Evolutionary conservation across 2,329 filamentous ascomycete genomes (phyloP).

Genomic region (Botryotinia convoluta): DNA sequence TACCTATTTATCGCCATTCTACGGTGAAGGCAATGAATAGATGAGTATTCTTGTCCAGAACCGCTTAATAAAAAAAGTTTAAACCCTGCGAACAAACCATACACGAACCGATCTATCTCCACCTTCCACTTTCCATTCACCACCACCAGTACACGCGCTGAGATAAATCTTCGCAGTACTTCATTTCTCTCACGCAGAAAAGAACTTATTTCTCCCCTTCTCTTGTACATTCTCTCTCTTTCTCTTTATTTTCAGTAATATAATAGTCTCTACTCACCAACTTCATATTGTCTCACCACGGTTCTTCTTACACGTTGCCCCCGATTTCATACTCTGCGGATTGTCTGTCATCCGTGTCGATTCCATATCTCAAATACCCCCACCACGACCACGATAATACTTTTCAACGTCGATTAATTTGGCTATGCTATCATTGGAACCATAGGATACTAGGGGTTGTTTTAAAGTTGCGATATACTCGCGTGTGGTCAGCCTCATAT

Average conservation of each 20-base stretch:
- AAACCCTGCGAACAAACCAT: not conserved
- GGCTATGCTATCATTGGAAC: slow-evolving; percentile 30
- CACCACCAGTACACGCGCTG: slow-evolving; percentile 4
- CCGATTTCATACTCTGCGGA: slow-evolving; percentile 3
- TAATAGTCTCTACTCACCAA: slow-evolving; percentile 5
- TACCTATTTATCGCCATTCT: not conserved
- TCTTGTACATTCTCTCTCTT: slow-evolving; percentile 8
- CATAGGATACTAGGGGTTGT: slow-evolving; percentile 28
- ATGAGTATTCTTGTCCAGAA: not conserved
- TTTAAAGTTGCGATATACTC: slow-evolving; percentile 25
- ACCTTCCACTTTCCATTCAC: slow-evolving; percentile 10
- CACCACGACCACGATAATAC: slow-evolving; percentile 19
- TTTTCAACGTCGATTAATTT: slow-evolving; percentile 17
- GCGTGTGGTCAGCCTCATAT: slow-evolving; percentile 31
- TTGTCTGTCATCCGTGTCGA: slow-evolving; percentile 13
- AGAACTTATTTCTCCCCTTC: not conserved
- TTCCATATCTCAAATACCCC: slow-evolving; percentile 15
- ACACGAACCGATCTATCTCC: not conserved
- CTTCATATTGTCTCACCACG: slow-evolving; percentile 6
- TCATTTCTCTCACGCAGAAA: not conserved
- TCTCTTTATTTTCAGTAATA: not conserved
- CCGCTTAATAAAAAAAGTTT: not conserved
- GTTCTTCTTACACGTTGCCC: slow-evolving; percentile 13
- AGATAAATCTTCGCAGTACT: slow-evolving; percentile 14
- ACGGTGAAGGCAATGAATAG: not conserved